These are phyloP conservation scores for Simmondsia chinensis DNA, from an alignment of 148 eudicot species.

Conservation along the genomic window DNA sequence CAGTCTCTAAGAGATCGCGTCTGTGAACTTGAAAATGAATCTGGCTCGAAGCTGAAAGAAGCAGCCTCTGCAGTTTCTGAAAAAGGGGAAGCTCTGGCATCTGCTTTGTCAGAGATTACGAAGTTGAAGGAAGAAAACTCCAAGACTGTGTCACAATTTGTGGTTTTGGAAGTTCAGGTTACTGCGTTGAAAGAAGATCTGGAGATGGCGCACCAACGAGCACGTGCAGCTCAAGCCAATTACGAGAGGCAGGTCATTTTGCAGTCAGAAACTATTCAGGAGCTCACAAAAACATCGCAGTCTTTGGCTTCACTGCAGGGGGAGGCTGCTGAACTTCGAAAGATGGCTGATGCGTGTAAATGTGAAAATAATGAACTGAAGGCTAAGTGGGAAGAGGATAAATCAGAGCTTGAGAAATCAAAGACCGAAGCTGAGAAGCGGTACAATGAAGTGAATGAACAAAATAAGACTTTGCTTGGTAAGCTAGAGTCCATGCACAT, in stretches of 20 bases:
- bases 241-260: conserved; percentile 95
- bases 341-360: conserved; percentile 40
- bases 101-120: conserved; percentile 52
- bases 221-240: conserved; percentile 66
- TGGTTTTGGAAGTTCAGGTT: conserved; percentile 43
- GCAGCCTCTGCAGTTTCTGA: conserved; percentile 45
- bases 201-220: conserved; percentile 63
- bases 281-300: conserved; percentile 78
- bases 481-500: conserved; percentile 82
- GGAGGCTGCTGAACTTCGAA: conserved; percentile 59
- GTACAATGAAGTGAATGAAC: conserved; percentile 68
- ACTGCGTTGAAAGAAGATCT: conserved; percentile 55
- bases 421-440: conserved; percentile 61
- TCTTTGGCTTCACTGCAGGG: conserved; percentile 58
- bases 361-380: conserved; percentile 70
- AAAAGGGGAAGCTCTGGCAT: conserved; percentile 55
- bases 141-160: conserved; percentile 46
- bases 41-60: conserved; percentile 45
- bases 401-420: conserved; percentile 45
- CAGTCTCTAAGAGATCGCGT: conserved; percentile 41
- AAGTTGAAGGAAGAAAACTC: conserved; percentile 52
- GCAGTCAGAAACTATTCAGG: conserved; percentile 94
- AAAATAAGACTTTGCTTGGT: conserved; percentile 72
- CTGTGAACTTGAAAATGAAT: conserved; percentile 57
- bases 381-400: conserved; percentile 61